Conservation (phyloP, 2,329 filamentous ascomycete genomes). For the Aspergillus novoparasiticus region DNA sequence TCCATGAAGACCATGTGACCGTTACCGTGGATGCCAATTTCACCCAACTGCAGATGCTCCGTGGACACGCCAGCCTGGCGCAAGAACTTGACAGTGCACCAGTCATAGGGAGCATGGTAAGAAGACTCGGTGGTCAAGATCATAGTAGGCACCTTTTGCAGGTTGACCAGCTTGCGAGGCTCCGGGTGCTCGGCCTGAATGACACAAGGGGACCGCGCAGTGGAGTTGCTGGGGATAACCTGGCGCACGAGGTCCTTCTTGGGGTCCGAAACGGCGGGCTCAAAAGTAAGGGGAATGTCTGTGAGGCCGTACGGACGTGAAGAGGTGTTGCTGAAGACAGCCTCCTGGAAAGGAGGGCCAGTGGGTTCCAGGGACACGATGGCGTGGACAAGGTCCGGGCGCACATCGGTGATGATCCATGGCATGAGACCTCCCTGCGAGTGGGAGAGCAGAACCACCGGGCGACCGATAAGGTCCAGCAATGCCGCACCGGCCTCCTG, state of each 20-base stretch:
- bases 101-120: conserved; percentile 58
- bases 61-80: conserved; percentile 54
- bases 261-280: conserved; percentile 14
- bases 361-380: conserved; percentile 57
- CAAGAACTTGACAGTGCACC: conserved; percentile 57
- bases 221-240: conserved; percentile 15
- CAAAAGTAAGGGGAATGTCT: conserved; percentile 21
- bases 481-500: conserved; percentile 23
- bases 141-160: conserved; percentile 53
- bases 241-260: conserved; percentile 16
- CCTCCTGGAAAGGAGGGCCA: conserved; percentile 46
- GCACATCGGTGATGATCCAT: conserved; percentile 51
- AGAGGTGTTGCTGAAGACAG: conserved; percentile 14
- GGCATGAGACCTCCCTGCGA: conserved; percentile 51
- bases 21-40: conserved; percentile 54
- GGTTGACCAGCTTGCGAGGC: conserved; percentile 50
- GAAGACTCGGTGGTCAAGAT: conserved; percentile 58
- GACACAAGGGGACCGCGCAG: conserved; percentile 31
- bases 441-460: conserved; percentile 46
- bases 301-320: conserved; percentile 25
- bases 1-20: conserved; percentile 51
- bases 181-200: conserved; percentile 38
- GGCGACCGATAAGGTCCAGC: conserved; percentile 25
- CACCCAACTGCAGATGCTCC: conserved; percentile 49
- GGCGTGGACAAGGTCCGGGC: conserved; percentile 51